A percentile compares a stretch with the other conserved stretches of the same genome.
phyloP scores from a whole-genome alignment of 352 stramenopile species.

The Pythium periplocum region DNA sequence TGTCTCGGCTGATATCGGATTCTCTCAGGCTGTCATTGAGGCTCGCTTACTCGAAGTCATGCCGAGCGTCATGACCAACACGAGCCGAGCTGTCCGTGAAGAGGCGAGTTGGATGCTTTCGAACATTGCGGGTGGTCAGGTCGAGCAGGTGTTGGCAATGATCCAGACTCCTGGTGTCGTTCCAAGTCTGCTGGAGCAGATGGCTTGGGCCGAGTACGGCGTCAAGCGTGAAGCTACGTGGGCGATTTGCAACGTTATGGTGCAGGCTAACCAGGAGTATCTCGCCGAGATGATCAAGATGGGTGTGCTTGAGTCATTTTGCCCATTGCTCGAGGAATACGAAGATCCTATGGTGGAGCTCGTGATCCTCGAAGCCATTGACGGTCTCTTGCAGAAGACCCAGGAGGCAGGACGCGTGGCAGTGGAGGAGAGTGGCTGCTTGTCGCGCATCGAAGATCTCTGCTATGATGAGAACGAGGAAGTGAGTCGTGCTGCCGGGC shows the following conservation, averaged over 20 bases:
- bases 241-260: conserved; percentile 85
- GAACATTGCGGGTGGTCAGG: conserved; percentile 75
- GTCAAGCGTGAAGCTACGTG: conserved; percentile 83
- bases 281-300: conserved; percentile 61
- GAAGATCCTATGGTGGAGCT: conserved; percentile 84
- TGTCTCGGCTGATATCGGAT: conserved; percentile 71
- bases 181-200: conserved; percentile 63
- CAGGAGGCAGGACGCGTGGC: conserved; percentile 47
- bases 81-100: conserved; percentile 72
- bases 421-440: conserved; percentile 75
- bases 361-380: conserved; percentile 77
- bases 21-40: conserved; percentile 72
- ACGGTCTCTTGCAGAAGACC: conserved; percentile 67
- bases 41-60: conserved; percentile 77
- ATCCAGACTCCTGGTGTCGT: conserved; percentile 69
- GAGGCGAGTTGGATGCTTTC: conserved; percentile 87
- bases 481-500: conserved; percentile 62
- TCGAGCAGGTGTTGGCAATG: conserved; percentile 70
- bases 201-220: conserved; percentile 83
- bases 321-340: conserved; percentile 71
- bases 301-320: conserved; percentile 70
- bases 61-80: conserved; percentile 76
- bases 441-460: conserved; percentile 76
- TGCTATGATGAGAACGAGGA: conserved; percentile 81
- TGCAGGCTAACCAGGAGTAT: conserved; percentile 54